These are phyloP conservation scores for Bryoerythrophyllum caledonicum DNA, from an alignment of 225 moss, liverwort and hornwort genomes.

Conservation along the genomic window DNA sequence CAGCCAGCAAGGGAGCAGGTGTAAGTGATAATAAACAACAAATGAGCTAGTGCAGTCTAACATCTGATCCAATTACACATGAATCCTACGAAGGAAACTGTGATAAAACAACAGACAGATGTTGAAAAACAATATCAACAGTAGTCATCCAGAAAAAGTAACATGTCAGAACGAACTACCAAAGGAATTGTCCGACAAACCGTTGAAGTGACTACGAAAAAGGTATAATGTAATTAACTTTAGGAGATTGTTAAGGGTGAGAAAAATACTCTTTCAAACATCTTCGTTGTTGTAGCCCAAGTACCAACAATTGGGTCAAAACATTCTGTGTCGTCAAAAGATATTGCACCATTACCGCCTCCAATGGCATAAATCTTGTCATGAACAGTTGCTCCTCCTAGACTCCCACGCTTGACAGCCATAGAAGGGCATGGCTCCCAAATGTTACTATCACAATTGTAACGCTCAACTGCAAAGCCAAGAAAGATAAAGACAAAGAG, in stretches of 20 bases:
- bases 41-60: background rate
- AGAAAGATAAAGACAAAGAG: background rate
- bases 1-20: background rate
- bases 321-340: constrained; percentile 81
- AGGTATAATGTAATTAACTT: background rate
- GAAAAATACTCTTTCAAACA: constrained; percentile 76
- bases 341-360: constrained; percentile 76
- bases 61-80: constrained; percentile 5
- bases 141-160: background rate
- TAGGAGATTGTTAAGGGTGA: constrained; percentile 2
- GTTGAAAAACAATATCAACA: background rate
- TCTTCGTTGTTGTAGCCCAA: constrained; percentile 72
- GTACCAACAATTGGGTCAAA: constrained; percentile 72
- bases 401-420: constrained; percentile 81
- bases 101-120: background rate
- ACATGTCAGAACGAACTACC: background rate
- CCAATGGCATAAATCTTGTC: constrained; percentile 88
- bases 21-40: background rate
- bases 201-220: background rate
- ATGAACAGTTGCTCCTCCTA: constrained; percentile 76
- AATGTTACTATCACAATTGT: constrained; percentile 45
- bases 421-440: constrained; percentile 77
- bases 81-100: background rate
- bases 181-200: too few species aligned
- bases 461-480: constrained; percentile 67